Conservation (phyloP, 169 alveolate genomes). For the Plasmodium falciparum region DNA sequence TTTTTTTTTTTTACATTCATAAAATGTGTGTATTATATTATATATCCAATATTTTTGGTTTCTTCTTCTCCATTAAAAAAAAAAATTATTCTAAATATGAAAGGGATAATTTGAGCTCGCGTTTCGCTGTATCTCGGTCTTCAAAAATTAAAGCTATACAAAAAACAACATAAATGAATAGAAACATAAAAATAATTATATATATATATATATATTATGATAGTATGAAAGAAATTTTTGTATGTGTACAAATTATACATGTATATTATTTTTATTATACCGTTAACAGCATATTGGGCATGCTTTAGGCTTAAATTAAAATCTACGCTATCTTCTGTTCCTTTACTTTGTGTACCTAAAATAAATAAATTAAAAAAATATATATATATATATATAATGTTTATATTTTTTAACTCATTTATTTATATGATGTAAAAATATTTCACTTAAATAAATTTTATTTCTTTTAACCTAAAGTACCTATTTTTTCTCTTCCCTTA, state of each 20-base stretch:
- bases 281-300: constrained; percentile 76
- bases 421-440: not conserved
- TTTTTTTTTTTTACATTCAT: no score
- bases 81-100: constrained; percentile 22
- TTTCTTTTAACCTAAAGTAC: not conserved
- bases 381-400: not conserved
- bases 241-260: constrained; percentile 5
- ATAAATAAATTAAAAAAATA: constrained; percentile 2
- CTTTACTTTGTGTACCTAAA: constrained; percentile 4
- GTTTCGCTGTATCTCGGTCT: constrained; percentile 59
- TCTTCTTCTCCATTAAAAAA: no score
- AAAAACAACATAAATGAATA: not conserved
- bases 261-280: constrained; percentile 7
- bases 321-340: constrained; percentile 5
- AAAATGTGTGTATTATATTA: no score
- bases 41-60: no score
- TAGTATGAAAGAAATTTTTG: not conserved
- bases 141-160: constrained; percentile 68
- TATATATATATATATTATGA: no score
- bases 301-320: constrained; percentile 58
- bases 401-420: not conserved
- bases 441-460: not conserved
- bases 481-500: not conserved
- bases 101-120: constrained; percentile 32
- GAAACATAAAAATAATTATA: not conserved